Base-by-base conservation (phyloP, 2,329 filamentous ascomycete species). In the Phaeosphaeriaceae sp. region DNA sequence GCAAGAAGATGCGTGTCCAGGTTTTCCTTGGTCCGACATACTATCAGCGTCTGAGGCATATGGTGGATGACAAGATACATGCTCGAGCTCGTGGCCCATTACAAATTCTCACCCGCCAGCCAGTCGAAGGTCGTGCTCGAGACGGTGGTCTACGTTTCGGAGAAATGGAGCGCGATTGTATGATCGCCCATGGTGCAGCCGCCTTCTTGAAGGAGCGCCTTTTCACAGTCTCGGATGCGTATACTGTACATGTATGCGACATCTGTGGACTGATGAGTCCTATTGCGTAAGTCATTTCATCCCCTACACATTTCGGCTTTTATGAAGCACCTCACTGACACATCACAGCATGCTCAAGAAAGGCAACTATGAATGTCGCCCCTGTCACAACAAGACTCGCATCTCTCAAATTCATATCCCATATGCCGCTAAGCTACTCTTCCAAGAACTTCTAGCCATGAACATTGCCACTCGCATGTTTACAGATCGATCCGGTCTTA, bases 101-200 rank as follows among this genome's bases (percentile, higher is more conserved):
- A 17, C 94, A 99, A 77, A 99, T 99, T 68, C 85, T 99, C 78
- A 99, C 94, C 2, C 84, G 95, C 49, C 94, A 99, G 76, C 94
- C 94, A 15, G 94, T 99, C 12, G 94, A 99, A 78, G 94, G 94
- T 88, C 90, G 95, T 85, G 94, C 94, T 3, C 83, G 95, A 76
- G 95, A 99, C 73, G 94, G 94, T 83, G 94, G 94, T 81, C 83
- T 99, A 36, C 93, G 95, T 72, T 99, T 99, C 85, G 94, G 94
- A 87, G 94, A 99, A 82, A 99, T 99, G 94, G 95, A 99, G 78
- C 93, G 95, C 79, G 95, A 99, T 85, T 99, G 94, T 75, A 99
- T 99, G 94, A 99, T 99, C 80, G 92, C 95, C n/a, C 95, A 99
- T 74, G 94, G 94, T 72, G 94, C 95, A 3, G 93, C 91, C 46